Evolutionary conservation across 2,329 filamentous ascomycete species (phyloP), one percentile per base, ranked within the genome.

Genomic region (Aspergillus ustus): DNA sequence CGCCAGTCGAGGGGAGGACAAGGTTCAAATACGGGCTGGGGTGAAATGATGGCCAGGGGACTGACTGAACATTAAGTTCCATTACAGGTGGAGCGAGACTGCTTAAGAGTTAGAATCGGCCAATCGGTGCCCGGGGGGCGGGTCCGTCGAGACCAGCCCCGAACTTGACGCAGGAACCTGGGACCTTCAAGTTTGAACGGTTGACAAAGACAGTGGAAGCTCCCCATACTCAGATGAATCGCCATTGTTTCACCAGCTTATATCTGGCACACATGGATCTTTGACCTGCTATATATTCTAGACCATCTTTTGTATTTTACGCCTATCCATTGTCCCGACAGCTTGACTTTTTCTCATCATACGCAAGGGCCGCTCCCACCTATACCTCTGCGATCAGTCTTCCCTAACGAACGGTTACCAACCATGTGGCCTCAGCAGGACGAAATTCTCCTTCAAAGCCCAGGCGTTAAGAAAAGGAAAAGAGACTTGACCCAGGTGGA

Each of bases 391-490:
- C 19, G 29, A 20, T 8, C 19, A 20, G 34, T 44, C 22, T 46
- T 29, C 20, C 34, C 19, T 52, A 43, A 25, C 20, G 5, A 19
- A 49, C 45, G 19, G 66, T 67, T 15, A 63, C 52, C 59, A 15
- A 60, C 56, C 13, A 52, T 64, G 34, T 55, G 57, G 37, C 37
- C 59, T 34, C 61, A 64, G 46, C 61, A 63, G 17, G n/a, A 19
- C 37, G 31, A 63, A 28, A 43, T 50, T 25, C 50, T 51, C 52
- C 4, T 53, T 37, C 43, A 64, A 17, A 55, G 11, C 53, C 37
- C 65, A 4, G 61, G 54, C 40, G 43, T 69, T 19, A 71, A 66
- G 37, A 73, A 74, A 58, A 60, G 72, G 28, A 73, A 72, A 46
- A 66, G 71, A 52, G 70, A 73, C 51, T 49, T 52, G 17, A 28